Base-by-base conservation (phyloP, 202 grass and related monocot species). In the Carex arenaria region DNA sequence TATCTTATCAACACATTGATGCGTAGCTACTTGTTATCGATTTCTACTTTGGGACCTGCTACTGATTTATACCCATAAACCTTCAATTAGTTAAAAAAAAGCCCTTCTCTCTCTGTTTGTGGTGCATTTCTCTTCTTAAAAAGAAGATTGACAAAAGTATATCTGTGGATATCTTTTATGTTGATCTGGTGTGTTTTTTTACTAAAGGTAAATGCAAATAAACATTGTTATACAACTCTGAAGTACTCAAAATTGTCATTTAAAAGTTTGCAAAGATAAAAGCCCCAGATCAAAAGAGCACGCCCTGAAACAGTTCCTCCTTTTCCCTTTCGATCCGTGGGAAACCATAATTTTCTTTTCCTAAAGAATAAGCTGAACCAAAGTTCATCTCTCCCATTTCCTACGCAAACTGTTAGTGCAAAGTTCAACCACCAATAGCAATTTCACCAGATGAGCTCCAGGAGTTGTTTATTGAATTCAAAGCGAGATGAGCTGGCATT, bases 401-500 rank as follows among this genome's bases (percentile, higher is more conserved):
- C 17, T 1, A 7, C 60, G 28, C 5, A 7, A 7, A 34, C 15
- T 61, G 49, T 28, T 54, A 61, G 52, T 79, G 75, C 18, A 15
- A 57, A 60, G 4, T 36, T 61, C 9, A n/a, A 17, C 47, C 1
- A 59, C 7, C 3, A 13, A 78, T 34, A 52, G 43, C 0, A 45
- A 45, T 45, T 45, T 11, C 4, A 57, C 67, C 87, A n/a, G 78
- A 83, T 87, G 85, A 87, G 5, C 68, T 85, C 0, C 74, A 86
- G 88, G 75, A 90, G 80, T 83, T 93, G 17, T 93, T 93, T 87
- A 82, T 84, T 54, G 88, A 93, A 80, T 93, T 88, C 86, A 89
- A 85, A 79, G 88, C 91, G 4, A 89, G 91, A 76, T 82, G 91
- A 38, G 91, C 86, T 5, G 91, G 88, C 85, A 86, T 93, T 82